phyloP scores from a whole-genome alignment of 805 yeast species.

The Yarrowia yakushimensis region DNA sequence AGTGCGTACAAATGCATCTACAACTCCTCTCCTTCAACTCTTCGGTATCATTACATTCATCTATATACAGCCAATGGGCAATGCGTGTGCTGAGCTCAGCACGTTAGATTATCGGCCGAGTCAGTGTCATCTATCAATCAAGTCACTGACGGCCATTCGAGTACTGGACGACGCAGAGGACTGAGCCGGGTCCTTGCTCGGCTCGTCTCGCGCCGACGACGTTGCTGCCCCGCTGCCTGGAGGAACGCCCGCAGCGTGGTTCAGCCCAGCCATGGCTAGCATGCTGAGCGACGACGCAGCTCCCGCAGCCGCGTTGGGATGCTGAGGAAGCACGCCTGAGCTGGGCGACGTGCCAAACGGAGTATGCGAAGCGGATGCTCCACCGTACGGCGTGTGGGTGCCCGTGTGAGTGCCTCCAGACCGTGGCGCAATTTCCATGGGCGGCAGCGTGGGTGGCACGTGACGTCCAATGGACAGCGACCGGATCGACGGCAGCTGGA shows the following conservation, averaged over 20 bases:
- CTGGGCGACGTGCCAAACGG: conserved; percentile 24
- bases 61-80: conserved; percentile 26
- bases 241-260: background rate
- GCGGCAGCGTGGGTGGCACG: conserved; percentile 32
- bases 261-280: conserved; percentile 21
- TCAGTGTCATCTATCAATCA: conserved; percentile 17
- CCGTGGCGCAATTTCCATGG: conserved; percentile 29
- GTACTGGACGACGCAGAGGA: background rate
- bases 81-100: background rate
- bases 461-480: conserved; percentile 33
- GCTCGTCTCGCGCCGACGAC: conserved; percentile 10
- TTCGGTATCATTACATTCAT: conserved; percentile 23
- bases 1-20: too few species aligned
- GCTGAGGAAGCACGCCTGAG: background rate
- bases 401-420: conserved; percentile 18
- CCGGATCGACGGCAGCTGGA: conserved; percentile 41
- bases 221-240: background rate
- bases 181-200: background rate
- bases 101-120: conserved; percentile 12
- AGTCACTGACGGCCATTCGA: conserved; percentile 21
- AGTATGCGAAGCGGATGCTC: conserved; percentile 11
- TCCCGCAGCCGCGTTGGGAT: background rate
- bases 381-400: conserved; percentile 19
- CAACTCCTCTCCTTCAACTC: too few species aligned
- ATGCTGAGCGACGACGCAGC: conserved; percentile 12